Conservation (phyloP, 805 yeast species). For the Wickerhamomyces mucosus region DNA sequence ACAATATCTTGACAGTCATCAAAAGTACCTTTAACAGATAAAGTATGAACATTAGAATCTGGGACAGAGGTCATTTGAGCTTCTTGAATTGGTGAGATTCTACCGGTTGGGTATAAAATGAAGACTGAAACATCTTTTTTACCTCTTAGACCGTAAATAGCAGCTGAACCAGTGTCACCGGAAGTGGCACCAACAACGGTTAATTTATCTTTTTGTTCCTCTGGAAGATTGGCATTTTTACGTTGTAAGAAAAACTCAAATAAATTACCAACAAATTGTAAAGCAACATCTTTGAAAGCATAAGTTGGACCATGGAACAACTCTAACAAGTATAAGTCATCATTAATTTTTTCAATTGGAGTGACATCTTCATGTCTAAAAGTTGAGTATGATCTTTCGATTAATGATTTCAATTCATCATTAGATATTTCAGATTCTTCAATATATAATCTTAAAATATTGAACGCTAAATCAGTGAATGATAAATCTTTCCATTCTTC, state of each 20-base stretch:
- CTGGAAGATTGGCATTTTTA: constrained; percentile 47
- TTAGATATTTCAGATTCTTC: constrained; percentile 62
- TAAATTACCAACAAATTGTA: constrained; percentile 94
- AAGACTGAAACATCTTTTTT: constrained; percentile 97
- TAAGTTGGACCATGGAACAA: constrained; percentile 98
- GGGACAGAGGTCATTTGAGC: constrained; percentile 96
- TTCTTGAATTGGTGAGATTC: constrained; percentile 96
- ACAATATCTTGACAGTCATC: constrained; percentile 98
- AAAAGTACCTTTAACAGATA: constrained; percentile 91
- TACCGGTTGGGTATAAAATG: constrained; percentile 92
- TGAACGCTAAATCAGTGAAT: constrained; percentile 81
- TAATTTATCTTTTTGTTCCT: constrained; percentile 59
- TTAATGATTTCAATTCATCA: constrained; percentile 52
- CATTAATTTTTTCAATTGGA: constrained; percentile 61
- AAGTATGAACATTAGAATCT: constrained; percentile 87
- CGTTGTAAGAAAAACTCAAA: constrained; percentile 86
- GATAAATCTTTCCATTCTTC: constrained; percentile 62
- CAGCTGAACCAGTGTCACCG: constrained; percentile 99
- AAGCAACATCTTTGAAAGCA: constrained; percentile 97
- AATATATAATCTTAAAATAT: constrained; percentile 76
- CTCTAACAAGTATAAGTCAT: constrained; percentile 66
- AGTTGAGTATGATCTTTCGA: constrained; percentile 74
- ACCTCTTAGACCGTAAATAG: constrained; percentile 94
- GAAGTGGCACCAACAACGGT: constrained; percentile 99
- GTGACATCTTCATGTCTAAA: constrained; percentile 86